These are phyloP conservation scores for Plasmodium malariae DNA, from an alignment of 169 alveolate genomes.

Conservation along the genomic window DNA sequence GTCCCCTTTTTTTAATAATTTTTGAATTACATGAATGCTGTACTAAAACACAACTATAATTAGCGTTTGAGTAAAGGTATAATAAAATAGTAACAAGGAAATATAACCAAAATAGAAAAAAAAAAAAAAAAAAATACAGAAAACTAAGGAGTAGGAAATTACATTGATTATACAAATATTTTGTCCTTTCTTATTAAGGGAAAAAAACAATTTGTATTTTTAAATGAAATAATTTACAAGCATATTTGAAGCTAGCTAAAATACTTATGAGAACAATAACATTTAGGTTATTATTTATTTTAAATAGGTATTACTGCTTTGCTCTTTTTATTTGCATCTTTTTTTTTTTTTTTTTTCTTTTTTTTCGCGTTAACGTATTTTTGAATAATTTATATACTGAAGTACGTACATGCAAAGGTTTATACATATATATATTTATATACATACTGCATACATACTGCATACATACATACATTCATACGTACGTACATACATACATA, in stretches of 20 bases:
- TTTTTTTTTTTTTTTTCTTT: not conserved
- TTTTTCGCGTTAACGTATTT: not conserved
- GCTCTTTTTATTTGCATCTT: not conserved
- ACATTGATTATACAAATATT: not conserved
- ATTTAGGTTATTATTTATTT: conserved; percentile 14
- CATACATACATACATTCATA: too few species aligned
- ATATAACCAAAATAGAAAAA: too few species aligned
- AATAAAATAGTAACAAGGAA: too few species aligned
- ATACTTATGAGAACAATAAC: conserved; percentile 31
- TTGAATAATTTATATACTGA: not conserved
- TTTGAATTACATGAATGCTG: too few species aligned
- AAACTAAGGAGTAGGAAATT: not conserved
- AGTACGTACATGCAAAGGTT: not conserved
- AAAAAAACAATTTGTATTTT: not conserved
- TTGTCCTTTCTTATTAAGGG: not conserved
- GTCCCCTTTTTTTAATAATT: too few species aligned
- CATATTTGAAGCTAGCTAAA: not conserved
- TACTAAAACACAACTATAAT: too few species aligned
- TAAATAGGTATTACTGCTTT: conserved; percentile 26
- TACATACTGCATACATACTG: too few species aligned
- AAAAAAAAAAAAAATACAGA: not conserved
- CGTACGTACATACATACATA: too few species aligned
- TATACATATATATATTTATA: not conserved
- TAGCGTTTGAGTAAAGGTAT: too few species aligned
- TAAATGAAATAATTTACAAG: conserved; percentile 1